A percentile compares a stretch with the other conserved stretches of the same genome.
These are phyloP conservation scores for Aspergillus floridensis DNA, from an alignment of 2,329 filamentous ascomycete species.

Conservation along the genomic window DNA sequence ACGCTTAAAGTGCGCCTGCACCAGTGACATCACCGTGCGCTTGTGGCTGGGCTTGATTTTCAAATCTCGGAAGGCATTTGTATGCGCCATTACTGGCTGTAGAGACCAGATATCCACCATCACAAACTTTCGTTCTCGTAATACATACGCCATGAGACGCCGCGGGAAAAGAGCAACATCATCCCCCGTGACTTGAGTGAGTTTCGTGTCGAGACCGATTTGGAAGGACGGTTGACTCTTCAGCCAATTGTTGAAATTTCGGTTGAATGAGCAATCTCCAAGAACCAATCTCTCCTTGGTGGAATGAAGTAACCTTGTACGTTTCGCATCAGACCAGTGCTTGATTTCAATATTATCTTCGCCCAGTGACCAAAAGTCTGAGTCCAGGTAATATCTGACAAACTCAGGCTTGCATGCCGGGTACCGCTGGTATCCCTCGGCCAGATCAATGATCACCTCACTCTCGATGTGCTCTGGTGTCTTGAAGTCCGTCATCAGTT, in stretches of 20 bases:
- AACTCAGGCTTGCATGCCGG: background rate
- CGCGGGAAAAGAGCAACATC: constrained; percentile 7
- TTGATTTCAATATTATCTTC: background rate
- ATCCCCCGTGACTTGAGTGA: background rate
- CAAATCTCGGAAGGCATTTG: constrained; percentile 7
- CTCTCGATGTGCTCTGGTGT: constrained; percentile 15
- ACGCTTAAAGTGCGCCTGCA: constrained; percentile 9
- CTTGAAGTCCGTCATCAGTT: background rate
- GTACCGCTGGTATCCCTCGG: constrained; percentile 4
- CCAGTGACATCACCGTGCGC: constrained; percentile 5
- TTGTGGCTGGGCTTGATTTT: constrained; percentile 9
- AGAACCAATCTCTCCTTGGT: background rate
- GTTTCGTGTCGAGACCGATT: background rate
- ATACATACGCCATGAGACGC: constrained; percentile 8
- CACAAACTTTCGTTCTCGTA: constrained; percentile 12
- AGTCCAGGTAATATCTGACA: background rate
- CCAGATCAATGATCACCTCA: constrained; percentile 18
- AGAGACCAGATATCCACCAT: constrained; percentile 5
- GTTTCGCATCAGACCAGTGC: background rate
- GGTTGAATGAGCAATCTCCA: background rate
- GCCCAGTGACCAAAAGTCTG: background rate
- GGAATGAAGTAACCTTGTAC: background rate
- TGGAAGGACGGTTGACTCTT: constrained; percentile 5
- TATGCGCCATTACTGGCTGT: background rate
- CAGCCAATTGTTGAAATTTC: constrained; percentile 1